Evolutionary conservation across 2,329 filamentous ascomycete genomes (phyloP).

Genomic region (Colletotrichum australisinense): DNA sequence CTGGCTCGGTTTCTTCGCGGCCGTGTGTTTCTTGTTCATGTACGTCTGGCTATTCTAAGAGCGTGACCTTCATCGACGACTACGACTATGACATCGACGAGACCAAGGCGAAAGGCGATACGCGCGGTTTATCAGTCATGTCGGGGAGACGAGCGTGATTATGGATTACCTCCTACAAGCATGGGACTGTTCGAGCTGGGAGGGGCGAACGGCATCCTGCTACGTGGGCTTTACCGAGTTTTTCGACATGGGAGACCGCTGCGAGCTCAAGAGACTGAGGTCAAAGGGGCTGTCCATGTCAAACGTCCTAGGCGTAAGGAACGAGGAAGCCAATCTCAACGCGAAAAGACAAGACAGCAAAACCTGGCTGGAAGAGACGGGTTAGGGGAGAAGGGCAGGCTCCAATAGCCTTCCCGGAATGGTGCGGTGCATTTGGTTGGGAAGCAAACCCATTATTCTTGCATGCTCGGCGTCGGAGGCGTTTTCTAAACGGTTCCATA

Average conservation of each 20-base stretch:
- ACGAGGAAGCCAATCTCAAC: background rate
- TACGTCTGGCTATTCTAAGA: slow-evolving; percentile 92
- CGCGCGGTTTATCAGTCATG: background rate
- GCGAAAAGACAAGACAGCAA: too few relatives aligned
- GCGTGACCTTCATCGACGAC: background rate
- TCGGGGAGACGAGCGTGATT: too few relatives aligned
- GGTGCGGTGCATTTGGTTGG: background rate
- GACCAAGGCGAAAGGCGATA: background rate
- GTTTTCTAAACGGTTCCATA: background rate
- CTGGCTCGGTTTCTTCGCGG: slow-evolving; percentile 90
- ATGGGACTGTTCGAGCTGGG: too few relatives aligned
- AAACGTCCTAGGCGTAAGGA: background rate
- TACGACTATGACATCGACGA: background rate
- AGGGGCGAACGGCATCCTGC: background rate
- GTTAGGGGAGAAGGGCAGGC: background rate
- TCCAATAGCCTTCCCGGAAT: background rate
- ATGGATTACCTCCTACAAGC: too few relatives aligned
- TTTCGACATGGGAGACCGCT: background rate
- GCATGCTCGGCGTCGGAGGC: slow-evolving; percentile 26
- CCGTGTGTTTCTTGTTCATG: slow-evolving; percentile 84
- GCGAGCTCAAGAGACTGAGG: too few relatives aligned
- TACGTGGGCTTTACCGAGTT: background rate
- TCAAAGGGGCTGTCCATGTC: background rate
- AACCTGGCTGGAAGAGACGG: background rate
- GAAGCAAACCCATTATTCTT: background rate